A percentile compares a stretch with the other conserved stretches of the same genome.
phyloP scores from a whole-genome alignment of 805 yeast genomes.

The Wickerhamiella shivajii region DNA sequence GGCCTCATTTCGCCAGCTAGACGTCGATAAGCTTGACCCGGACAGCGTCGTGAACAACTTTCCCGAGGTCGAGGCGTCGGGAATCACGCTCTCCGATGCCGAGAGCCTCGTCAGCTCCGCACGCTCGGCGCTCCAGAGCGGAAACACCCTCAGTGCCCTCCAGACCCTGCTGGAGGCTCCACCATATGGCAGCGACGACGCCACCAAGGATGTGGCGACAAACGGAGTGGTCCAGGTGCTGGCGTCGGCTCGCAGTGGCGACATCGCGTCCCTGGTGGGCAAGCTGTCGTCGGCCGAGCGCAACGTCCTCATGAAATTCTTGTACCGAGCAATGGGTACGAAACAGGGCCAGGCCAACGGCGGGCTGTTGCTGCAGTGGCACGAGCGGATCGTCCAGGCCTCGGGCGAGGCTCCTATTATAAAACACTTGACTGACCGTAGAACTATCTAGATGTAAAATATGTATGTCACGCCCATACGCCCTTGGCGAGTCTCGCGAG shows the following conservation, averaged over 20 bases:
- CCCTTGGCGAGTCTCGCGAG: conserved; percentile 2
- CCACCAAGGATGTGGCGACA: conserved; percentile 37
- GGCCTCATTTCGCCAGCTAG: conserved; percentile 60
- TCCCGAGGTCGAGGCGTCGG: conserved; percentile 47
- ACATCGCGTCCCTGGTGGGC: conserved; percentile 47
- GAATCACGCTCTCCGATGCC: conserved; percentile 39
- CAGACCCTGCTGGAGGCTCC: conserved; percentile 50
- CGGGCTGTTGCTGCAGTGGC: conserved; percentile 78
- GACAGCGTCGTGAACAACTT: conserved; percentile 48
- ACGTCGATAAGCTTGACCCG: conserved; percentile 81
- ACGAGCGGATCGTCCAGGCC: conserved; percentile 69
- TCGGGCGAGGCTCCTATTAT: conserved; percentile 85
- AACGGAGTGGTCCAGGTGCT: conserved; percentile 55
- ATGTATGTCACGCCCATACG: conserved; percentile 1
- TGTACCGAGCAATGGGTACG: conserved; percentile 73
- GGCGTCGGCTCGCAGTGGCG: conserved; percentile 49
- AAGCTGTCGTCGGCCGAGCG: conserved; percentile 49
- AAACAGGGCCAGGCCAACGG: conserved; percentile 56
- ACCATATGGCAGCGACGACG: conserved; percentile 65
- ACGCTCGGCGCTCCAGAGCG: conserved; percentile 51
- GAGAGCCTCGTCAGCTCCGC: conserved; percentile 40
- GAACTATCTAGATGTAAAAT: conserved; percentile 41
- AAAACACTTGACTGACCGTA: conserved; percentile 72
- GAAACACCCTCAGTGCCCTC: conserved; percentile 57
- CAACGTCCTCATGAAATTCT: conserved; percentile 64